Base-by-base conservation (phyloP, 202 grass and related monocot species). In the Schoenoplectus triqueter region DNA sequence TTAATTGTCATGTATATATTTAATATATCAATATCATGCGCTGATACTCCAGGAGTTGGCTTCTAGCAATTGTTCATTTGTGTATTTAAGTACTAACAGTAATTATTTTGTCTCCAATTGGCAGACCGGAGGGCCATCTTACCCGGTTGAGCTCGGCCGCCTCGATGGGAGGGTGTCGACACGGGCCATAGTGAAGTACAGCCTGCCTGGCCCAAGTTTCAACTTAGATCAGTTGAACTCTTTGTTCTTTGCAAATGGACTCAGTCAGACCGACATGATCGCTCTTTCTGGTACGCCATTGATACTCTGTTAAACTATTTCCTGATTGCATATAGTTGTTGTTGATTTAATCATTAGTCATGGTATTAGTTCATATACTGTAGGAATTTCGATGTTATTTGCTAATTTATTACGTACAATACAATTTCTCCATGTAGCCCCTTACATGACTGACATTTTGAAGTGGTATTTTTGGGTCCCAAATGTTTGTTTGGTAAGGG, bases 251-350 rank as follows among this genome's bases (percentile, higher is more conserved):
- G 54, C 70, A 49, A 78, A 76, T 63, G 68, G 84, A 31, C 84
- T 85, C 42, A 76, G 11, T 78, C 71, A 85, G 72, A 85, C 61
- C 5, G 84, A 85, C 42, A 85, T 85, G 84, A 85, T 85, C 14
- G 71, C 84, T 78, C 68, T 85, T 76, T 85, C 68, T 55, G 84
- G 68, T 85, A 85, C 4, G 42, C 11, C 41, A 85, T 31, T 14
- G 4, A 10, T 66, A 48, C 45, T 21, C 22, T 84, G 7, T 83
- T 83, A 51, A 67, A 44, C 42, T 17, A 61, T 9, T 50, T 70
- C 8, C 44, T 1, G 4, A 47, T 59, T 84, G 64, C 81, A 71
- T 71, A 49, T 71, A 71, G 31, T 19, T 55, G 56, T 71, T 7
- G 39, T 45, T 45, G 73, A 78, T 41, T 81, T 81, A 49, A 39